Evolutionary conservation across 2,329 filamentous ascomycete species (phyloP), one percentile per base, ranked within the genome.

Genomic region (Beauveria asiatica): DNA sequence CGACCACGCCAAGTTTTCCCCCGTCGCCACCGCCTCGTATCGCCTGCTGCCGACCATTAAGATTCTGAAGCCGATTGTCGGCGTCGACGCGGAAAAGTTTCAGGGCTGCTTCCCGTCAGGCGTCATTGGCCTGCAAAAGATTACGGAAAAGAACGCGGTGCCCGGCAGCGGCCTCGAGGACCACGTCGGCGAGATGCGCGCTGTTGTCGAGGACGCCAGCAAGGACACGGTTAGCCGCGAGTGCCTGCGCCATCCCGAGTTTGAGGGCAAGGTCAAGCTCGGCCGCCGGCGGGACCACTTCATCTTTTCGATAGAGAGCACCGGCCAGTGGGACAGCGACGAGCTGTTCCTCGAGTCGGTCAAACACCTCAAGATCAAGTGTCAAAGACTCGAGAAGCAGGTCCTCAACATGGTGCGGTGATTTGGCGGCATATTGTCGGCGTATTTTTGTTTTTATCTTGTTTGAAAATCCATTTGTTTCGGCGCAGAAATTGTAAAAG

Each of bases 1-100:
- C 64, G 94, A 99, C 74, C 94, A 99, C 74, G 88, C 94, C 67
- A 99, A 99, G 75, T 99, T 94, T 78, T 96, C 91, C 0, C 94
- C 94, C 51, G 94, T 97, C 41, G 92, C 93, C 3, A 97, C 94
- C 1, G 94, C 94, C 3, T 90, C 89, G 25, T 99, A 99, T 78
- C 86, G 94, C 54, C 82, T 99, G 21, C 78, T 99, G 70, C 94
- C 94, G 8, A 87, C 87, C 65, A 97, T 99, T 73, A 82, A 83
- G 64, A 97, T 99, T 70, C 78, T 82, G 49, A 78, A 82, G 66
- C 94, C 94, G 21, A 97, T 99, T 62, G 72, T 96, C 4, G 94
- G 93, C 48, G 79, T 81, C 45, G 92, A 97, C 68, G 94, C 94
- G 2, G 83, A 86, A 70, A 96, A 97, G 73, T 97, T 99, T 70